Percentiles rank a stretch among this genome's conserved stretches.
phyloP scores from a whole-genome alignment of 176 grass and related monocot species.

The Oryza coarctata region DNA sequence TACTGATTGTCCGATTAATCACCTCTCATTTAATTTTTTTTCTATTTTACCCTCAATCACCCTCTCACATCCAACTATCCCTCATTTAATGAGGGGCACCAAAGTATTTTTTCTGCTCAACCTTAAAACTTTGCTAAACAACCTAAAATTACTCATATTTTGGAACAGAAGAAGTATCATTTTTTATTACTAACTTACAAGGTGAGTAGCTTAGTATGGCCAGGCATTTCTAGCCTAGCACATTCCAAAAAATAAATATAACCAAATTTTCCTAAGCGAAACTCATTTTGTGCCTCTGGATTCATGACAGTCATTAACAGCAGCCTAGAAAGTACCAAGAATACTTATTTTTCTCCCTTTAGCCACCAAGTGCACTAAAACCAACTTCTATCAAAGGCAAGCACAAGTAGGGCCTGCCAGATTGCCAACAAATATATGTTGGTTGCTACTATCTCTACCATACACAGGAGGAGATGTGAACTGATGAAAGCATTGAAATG shows the following conservation, averaged over 20 bases:
- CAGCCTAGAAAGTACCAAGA: background rate
- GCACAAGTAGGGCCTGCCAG: conserved; percentile 2
- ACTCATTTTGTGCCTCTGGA: background rate
- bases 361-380: background rate
- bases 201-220: background rate
- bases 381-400: background rate
- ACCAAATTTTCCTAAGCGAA: background rate
- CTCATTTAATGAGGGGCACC: too few species aligned
- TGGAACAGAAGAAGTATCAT: too few species aligned
- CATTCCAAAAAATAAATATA: background rate
- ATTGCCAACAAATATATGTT: conserved; percentile 7
- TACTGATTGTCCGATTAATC: too few species aligned
- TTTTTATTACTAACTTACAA: background rate
- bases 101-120: too few species aligned
- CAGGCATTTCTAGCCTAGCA: background rate
- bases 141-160: too few species aligned
- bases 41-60: too few species aligned
- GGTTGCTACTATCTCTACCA: conserved; percentile 17
- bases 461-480: conserved; percentile 16
- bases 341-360: background rate
- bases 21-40: too few species aligned
- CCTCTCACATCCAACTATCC: too few species aligned
- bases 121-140: too few species aligned
- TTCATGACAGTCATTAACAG: background rate
- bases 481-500: background rate